A percentile compares a stretch with the other conserved stretches of the same genome.
Evolutionary conservation across 768 basidiomycete genomes (phyloP).

Genomic region (Phylloporus arenicola): DNA sequence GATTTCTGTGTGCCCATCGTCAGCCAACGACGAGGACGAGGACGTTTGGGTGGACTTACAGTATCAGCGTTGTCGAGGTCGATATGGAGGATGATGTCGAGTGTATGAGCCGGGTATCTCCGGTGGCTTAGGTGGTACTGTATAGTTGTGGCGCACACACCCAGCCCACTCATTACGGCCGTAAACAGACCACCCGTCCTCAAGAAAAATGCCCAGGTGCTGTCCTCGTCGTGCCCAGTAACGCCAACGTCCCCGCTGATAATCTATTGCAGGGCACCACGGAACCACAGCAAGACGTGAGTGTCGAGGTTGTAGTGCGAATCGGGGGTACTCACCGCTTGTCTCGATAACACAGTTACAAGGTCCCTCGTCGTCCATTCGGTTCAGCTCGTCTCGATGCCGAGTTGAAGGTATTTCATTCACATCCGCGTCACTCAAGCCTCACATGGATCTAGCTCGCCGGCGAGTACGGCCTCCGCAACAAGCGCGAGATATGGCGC

Average conservation of each 20-base stretch:
- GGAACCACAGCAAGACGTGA: slow-evolving; percentile 95
- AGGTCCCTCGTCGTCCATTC: slow-evolving; percentile 97
- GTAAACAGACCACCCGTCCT: slow-evolving; percentile 35
- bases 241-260: slow-evolving; percentile 23
- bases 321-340: slow-evolving; percentile 45
- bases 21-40: slow-evolving; percentile 9
- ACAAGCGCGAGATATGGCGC: slow-evolving; percentile 99
- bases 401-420: slow-evolving; percentile 84
- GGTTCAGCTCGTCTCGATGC: slow-evolving; percentile 98
- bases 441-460: slow-evolving; percentile 64
- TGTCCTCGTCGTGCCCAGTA: slow-evolving; percentile 22
- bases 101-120: slow-evolving; percentile 41
- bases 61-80: slow-evolving; percentile 44
- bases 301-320: slow-evolving; percentile 73
- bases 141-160: slow-evolving; percentile 54
- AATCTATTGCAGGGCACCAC: slow-evolving; percentile 60
- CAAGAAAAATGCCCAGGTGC: slow-evolving; percentile 85
- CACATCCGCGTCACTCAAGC: background rate
- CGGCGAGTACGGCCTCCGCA: slow-evolving; percentile 99
- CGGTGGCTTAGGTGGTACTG: slow-evolving; percentile 63
- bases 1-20: slow-evolving; percentile 38
- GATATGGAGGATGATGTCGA: slow-evolving; percentile 36
- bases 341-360: slow-evolving; percentile 67
- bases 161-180: slow-evolving; percentile 34
- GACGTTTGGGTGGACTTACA: slow-evolving; percentile 35